phyloP scores from a whole-genome alignment of 345 rosid genomes.

The Citrus glauca region DNA sequence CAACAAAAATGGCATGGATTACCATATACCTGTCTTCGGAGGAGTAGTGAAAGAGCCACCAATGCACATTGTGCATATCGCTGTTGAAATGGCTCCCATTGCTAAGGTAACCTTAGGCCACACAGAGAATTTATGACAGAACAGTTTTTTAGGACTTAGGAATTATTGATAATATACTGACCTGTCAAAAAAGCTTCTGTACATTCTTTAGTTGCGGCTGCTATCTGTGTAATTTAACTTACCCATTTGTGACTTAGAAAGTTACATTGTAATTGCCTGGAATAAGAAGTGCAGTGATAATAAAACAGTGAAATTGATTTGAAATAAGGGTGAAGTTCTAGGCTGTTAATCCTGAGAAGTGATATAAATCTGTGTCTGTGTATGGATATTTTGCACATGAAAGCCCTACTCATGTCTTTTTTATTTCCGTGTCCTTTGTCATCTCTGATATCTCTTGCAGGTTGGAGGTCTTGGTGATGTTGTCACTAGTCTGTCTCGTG shows the following conservation, averaged over 20 bases:
- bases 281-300: neutral
- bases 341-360: neutral
- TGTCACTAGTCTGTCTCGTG: conserved; percentile 94
- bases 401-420: neutral
- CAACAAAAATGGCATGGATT: conserved; percentile 76
- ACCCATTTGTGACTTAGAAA: neutral
- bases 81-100: conserved; percentile 98
- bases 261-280: neutral
- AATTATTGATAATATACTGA: neutral
- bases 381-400: neutral
- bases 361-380: neutral
- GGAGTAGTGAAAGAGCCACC: conserved; percentile 83
- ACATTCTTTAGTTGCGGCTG: neutral
- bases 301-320: neutral
- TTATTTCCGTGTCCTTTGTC: neutral
- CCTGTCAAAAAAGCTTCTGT: neutral
- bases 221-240: neutral
- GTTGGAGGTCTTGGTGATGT: conserved; percentile 98
- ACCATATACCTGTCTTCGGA: conserved; percentile 76
- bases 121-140: neutral
- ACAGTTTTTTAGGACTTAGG: neutral
- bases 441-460: conserved; percentile 38
- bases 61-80: conserved; percentile 81
- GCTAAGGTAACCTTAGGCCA: conserved; percentile 59
- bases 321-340: neutral